Evolutionary conservation across 768 basidiomycete genomes (phyloP).

Genomic region (Calocera viscosa): DNA sequence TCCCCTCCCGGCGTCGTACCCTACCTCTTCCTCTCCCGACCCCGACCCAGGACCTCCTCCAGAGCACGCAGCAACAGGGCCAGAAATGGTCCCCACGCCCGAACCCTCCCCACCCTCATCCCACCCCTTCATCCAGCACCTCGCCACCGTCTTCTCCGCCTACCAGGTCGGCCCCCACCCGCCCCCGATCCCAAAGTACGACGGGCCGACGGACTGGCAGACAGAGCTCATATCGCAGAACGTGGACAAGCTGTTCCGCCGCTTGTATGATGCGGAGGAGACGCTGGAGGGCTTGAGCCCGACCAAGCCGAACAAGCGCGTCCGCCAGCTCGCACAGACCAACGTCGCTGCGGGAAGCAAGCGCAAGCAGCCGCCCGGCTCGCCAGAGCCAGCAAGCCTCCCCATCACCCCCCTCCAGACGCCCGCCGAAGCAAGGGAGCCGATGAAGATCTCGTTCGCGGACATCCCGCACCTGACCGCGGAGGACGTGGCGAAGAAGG

Average conservation of each 20-base stretch:
- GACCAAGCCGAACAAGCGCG: slow-evolving; percentile 6
- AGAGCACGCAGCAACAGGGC: background rate
- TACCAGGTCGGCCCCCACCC: slow-evolving; percentile 41
- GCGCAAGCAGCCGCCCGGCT: background rate
- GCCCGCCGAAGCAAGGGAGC: background rate
- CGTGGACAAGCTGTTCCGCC: slow-evolving; percentile 37
- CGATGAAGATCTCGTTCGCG: background rate
- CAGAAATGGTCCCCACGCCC: background rate
- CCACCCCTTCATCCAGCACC: slow-evolving; percentile 39
- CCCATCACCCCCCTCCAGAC: background rate
- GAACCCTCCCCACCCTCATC: background rate
- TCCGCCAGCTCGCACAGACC: slow-evolving; percentile 14
- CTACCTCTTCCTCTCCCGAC: no score
- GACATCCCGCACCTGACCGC: background rate
- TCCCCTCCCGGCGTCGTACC: no score
- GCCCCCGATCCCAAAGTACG: slow-evolving; percentile 13
- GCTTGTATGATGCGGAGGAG: slow-evolving; percentile 48
- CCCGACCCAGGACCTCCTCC: background rate
- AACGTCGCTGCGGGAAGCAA: slow-evolving; percentile 7
- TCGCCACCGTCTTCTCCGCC: slow-evolving; percentile 45
- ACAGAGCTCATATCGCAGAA: slow-evolving; percentile 46
- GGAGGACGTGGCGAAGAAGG: background rate
- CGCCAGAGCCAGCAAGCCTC: background rate
- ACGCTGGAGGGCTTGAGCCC: slow-evolving; percentile 26
- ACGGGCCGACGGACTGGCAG: slow-evolving; percentile 45